phyloP scores from a whole-genome alignment of 768 basidiomycete genomes.

The Pulveroboletus sp. region DNA sequence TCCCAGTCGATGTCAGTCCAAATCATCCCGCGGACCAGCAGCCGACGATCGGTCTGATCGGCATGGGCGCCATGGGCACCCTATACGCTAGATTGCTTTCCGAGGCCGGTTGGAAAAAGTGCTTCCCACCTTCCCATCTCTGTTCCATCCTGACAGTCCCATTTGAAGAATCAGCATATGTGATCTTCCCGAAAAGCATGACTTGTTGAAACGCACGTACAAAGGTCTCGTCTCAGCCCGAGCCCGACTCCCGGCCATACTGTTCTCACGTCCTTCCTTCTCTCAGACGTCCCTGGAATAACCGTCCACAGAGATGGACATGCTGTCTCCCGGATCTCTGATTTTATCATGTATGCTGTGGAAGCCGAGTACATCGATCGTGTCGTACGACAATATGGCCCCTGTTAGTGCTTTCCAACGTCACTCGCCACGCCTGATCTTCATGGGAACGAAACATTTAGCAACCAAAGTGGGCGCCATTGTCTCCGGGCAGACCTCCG shows the following conservation, averaged over 20 bases:
- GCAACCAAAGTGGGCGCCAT: slow-evolving; percentile 91
- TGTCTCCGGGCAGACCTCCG: slow-evolving; percentile 94
- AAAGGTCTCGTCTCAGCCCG: slow-evolving; percentile 40
- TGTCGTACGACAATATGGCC: slow-evolving; percentile 86
- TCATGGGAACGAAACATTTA: slow-evolving; percentile 29
- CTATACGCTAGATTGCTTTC: slow-evolving; percentile 87
- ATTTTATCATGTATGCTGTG: slow-evolving; percentile 93
- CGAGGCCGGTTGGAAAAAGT: slow-evolving; percentile 85
- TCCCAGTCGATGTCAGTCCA: slow-evolving; percentile 29
- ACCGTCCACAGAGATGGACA: slow-evolving; percentile 77
- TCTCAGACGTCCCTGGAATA: slow-evolving; percentile 54
- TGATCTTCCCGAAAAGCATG: slow-evolving; percentile 73
- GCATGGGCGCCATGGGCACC: slow-evolving; percentile 96
- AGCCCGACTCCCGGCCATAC: background rate
- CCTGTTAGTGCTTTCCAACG: slow-evolving; percentile 53
- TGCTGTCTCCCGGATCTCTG: slow-evolving; percentile 80
- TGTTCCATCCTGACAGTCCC: background rate
- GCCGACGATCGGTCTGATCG: slow-evolving; percentile 85
- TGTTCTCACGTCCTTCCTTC: slow-evolving; percentile 13
- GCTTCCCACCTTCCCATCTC: background rate
- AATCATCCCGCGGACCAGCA: slow-evolving; percentile 45
- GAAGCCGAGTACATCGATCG: slow-evolving; percentile 83
- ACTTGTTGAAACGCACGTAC: slow-evolving; percentile 56
- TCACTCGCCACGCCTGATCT: background rate
- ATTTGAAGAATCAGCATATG: slow-evolving; percentile 78